Base-by-base conservation (phyloP, 2,329 filamentous ascomycete species). In the Alternaria triticimaculans region DNA sequence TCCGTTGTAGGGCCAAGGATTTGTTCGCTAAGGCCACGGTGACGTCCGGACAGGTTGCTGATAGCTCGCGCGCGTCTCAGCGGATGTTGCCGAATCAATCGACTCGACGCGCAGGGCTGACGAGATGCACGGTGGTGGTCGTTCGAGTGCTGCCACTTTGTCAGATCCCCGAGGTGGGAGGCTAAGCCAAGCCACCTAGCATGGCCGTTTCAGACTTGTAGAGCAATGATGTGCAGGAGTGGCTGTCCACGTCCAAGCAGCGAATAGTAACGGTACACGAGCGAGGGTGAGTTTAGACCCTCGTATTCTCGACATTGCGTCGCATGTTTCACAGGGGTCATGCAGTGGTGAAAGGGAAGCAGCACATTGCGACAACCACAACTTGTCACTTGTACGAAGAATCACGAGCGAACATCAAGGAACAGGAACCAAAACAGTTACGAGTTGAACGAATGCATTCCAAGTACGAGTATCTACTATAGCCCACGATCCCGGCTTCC, bases 21-120 rank as follows among this genome's bases (percentile, higher is more conserved):
- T 73, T 70, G 72, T 71, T 74, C 72, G 76, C 72, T 76, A 78
- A 76, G 75, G 69, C 71, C 72, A 76, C 74, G 70, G 74, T 77
- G 72, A 69, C 65, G 68, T 73, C 66, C 59, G 56, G 66, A 67
- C 61, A 69, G 61, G 56, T 66, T 65, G 62, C 64, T 65, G 67
- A 70, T 64, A 64, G 58, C 56, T 69, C 65, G 30, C 71, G 73
- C 67, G 70, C 72, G 70, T 67, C 63, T 58, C 63, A 66, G 67
- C 69, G 66, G 69, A 65, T 65, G 62, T 62, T 62, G 28, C 49
- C 64, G 61, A 64, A 68, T 64, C 69, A 73, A 76, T 71, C 65
- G 67, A 70, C 58, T 64, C 53, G 57, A 67, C 58, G 66, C 59
- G 63, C 61, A 58, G 69, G 66, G 59, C 68, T 68, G 60, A 66